Conservation (phyloP, 306 rosid genomes). For the Mimosa pudica region DNA sequence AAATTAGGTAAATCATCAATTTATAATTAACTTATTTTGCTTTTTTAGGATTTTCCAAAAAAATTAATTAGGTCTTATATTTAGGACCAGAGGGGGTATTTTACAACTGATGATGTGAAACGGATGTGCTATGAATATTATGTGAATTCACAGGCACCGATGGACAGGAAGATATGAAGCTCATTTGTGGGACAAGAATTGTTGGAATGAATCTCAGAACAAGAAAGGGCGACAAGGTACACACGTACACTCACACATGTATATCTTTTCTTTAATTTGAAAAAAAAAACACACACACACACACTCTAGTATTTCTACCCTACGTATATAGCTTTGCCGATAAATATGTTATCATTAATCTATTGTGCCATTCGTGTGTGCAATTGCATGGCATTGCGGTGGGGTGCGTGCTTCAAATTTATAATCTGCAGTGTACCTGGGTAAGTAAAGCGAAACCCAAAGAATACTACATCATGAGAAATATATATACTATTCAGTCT, state of each 20-base stretch:
- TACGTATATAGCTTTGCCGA: neutral
- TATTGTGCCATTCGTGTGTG: neutral
- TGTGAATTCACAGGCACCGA: conserved; percentile 51
- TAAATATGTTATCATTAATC: conserved; percentile 1
- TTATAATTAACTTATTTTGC: too few species aligned
- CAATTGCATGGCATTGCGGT: conserved; percentile 19
- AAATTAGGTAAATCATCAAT: too few species aligned
- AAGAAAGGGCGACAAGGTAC: conserved; percentile 96
- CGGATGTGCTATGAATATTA: neutral
- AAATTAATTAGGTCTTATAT: too few species aligned
- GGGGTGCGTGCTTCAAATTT: neutral
- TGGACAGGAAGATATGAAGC: conserved; percentile 97
- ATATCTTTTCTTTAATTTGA: neutral
- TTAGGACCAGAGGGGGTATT: too few species aligned
- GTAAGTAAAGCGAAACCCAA: conserved; percentile 40
- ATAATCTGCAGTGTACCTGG: conserved; percentile 67
- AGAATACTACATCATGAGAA: neutral
- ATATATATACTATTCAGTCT: neutral
- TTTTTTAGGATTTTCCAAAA: too few species aligned
- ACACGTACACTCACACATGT: neutral
- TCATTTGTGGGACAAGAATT: conserved; percentile 94
- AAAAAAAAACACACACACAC: too few species aligned
- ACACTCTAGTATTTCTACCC: neutral
- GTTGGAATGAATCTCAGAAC: conserved; percentile 90
- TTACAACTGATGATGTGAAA: neutral